phyloP scores from a whole-genome alignment of 768 basidiomycete genomes.

The Chalciporus sphaerocephalus region DNA sequence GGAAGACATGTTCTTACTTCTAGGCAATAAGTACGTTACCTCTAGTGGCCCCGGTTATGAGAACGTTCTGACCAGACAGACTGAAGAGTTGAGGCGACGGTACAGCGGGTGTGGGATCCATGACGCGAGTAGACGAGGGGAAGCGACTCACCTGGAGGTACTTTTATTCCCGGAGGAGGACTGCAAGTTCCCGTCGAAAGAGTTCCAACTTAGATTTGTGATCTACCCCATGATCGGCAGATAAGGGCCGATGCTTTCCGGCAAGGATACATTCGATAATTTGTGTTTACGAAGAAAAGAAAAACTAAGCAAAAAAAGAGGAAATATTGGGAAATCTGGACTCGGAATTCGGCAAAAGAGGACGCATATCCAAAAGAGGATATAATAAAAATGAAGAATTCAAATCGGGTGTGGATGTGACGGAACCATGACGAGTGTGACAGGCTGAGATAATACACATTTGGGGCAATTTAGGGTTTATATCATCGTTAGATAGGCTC shows the following conservation, averaged over 20 bases:
- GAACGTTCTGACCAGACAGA: constrained; percentile 60
- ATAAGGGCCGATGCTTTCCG: constrained; percentile 28
- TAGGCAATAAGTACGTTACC: constrained; percentile 42
- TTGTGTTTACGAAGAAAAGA: constrained; percentile 9
- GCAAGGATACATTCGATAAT: too few species aligned
- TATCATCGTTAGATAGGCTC: constrained; percentile 22
- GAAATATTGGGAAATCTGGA: constrained; percentile 13
- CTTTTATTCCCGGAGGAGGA: constrained; percentile 19
- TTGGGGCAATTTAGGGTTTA: constrained; percentile 17
- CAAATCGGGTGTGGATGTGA: constrained; percentile 24
- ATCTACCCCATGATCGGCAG: constrained; percentile 32
- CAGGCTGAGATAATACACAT: constrained; percentile 14
- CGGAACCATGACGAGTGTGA: constrained; percentile 19
- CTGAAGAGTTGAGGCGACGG: constrained; percentile 60
- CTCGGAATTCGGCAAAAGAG: constrained; percentile 10
- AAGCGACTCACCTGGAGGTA: constrained; percentile 6
- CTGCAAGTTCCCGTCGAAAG: not conserved
- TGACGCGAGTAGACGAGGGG: constrained; percentile 18
- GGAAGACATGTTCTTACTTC: not conserved
- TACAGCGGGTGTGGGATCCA: constrained; percentile 51
- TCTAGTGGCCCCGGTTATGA: constrained; percentile 78
- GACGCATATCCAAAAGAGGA: constrained; percentile 19
- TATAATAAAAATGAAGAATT: constrained; percentile 21
- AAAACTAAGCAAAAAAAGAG: constrained; percentile 3
- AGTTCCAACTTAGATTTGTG: constrained; percentile 2